These are phyloP conservation scores for Cucurbita ficifolia DNA, from an alignment of 306 rosid genomes.

Conservation along the genomic window DNA sequence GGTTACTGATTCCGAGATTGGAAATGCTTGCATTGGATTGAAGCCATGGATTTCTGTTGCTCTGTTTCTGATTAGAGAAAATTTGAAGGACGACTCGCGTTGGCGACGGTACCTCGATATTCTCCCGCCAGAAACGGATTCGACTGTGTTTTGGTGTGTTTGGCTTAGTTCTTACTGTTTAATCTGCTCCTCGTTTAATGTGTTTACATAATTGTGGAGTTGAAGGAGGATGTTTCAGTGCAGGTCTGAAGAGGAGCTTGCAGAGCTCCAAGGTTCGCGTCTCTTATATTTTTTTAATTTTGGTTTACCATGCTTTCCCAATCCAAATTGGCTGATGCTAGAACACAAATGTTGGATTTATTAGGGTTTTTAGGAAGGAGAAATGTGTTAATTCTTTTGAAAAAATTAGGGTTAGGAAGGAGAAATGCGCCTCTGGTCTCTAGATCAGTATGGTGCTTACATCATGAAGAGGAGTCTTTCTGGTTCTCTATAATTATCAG, in stretches of 20 bases:
- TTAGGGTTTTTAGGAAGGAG: not conserved
- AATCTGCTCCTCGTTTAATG: not conserved
- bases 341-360: not conserved
- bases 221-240: constrained; percentile 65
- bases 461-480: not conserved
- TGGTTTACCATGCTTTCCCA: not conserved
- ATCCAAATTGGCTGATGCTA: not conserved
- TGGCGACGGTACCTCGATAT: constrained; percentile 63
- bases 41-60: constrained; percentile 88
- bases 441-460: not conserved
- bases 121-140: constrained; percentile 64
- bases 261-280: constrained; percentile 72
- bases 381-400: not conserved
- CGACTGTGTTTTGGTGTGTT: constrained; percentile 86
- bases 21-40: constrained; percentile 53
- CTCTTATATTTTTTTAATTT: not conserved
- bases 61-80: constrained; percentile 58
- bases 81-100: constrained; percentile 35
- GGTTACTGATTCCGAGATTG: constrained; percentile 73
- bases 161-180: constrained; percentile 9
- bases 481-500: not conserved
- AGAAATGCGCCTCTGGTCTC: not conserved
- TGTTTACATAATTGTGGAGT: constrained; percentile 21
- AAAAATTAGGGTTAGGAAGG: not conserved
- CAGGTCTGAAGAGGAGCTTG: constrained; percentile 99